Percentiles rank a stretch among this genome's conserved stretches.
These are phyloP conservation scores for Torulaspora franciscae DNA, from an alignment of 805 yeast genomes.

Conservation along the genomic window DNA sequence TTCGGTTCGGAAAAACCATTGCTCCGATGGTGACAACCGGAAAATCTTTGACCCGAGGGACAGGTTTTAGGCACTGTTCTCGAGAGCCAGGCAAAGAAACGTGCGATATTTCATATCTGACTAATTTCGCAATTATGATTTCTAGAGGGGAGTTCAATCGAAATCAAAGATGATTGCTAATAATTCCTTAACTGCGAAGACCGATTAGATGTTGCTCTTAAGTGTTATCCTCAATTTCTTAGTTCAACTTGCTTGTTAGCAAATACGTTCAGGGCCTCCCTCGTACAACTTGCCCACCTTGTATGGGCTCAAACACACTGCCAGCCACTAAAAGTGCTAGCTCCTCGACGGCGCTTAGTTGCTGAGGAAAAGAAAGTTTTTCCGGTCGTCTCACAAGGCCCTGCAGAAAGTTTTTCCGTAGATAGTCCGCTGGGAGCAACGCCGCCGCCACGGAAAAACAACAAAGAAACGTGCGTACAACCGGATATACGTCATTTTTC, in stretches of 20 bases:
- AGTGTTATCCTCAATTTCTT: too few species aligned
- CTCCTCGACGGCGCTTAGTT: not conserved
- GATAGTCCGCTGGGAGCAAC: constrained; percentile 6
- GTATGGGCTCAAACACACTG: not conserved
- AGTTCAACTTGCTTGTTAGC: too few species aligned
- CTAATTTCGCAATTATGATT: too few species aligned
- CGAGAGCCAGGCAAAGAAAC: not conserved
- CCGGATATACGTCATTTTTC: constrained; percentile 4
- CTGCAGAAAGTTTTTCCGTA: constrained; percentile 5
- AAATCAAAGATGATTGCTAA: too few species aligned
- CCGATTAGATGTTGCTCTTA: too few species aligned
- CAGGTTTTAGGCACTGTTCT: not conserved
- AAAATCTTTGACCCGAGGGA: constrained; percentile 6
- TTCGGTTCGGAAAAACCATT: constrained; percentile 1
- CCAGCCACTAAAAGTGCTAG: not conserved
- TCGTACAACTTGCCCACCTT: not conserved
- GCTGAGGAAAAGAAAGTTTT: constrained; percentile 6
- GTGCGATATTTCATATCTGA: not conserved
- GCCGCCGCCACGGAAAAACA: constrained; percentile 8
- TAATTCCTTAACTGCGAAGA: too few species aligned
- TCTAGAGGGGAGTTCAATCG: too few species aligned
- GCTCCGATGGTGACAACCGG: constrained; percentile 1
- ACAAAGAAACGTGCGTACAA: constrained; percentile 1
- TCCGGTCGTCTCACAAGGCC: constrained; percentile 2
- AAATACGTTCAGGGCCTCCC: too few species aligned